A percentile compares a stretch with the other conserved stretches of the same genome.
Conservation (phyloP, 352 stramenopile genomes). For the Phytophthora chlamydospora region DNA sequence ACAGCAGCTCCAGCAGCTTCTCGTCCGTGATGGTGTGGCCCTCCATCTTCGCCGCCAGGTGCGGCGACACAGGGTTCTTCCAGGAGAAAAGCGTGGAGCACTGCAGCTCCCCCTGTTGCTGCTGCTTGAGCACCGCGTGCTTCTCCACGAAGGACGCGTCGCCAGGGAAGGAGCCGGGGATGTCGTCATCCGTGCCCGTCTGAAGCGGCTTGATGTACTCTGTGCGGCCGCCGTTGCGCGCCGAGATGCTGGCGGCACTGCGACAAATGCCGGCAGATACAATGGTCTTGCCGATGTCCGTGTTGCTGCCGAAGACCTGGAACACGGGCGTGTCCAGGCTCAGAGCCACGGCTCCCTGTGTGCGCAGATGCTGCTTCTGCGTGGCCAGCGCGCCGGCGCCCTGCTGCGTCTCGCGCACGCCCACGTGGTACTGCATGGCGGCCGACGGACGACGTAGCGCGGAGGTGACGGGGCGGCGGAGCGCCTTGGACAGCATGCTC, state of each 20-base stretch:
- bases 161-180: conserved; percentile 55
- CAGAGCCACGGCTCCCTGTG: conserved; percentile 50
- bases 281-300: conserved; percentile 97
- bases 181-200: conserved; percentile 83
- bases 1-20: conserved; percentile 80
- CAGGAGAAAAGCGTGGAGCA: conserved; percentile 93
- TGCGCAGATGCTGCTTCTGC: conserved; percentile 60
- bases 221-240: conserved; percentile 33
- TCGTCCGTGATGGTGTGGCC: conserved; percentile 88
- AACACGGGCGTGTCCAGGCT: conserved; percentile 78
- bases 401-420: conserved; percentile 42
- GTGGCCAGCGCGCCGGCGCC: conserved; percentile 38
- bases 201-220: conserved; percentile 98
- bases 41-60: conserved; percentile 92
- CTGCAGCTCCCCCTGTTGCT: conserved; percentile 34
- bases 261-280: conserved; percentile 93
- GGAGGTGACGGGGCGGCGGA: conserved; percentile 5
- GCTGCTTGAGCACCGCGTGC: conserved; percentile 33
- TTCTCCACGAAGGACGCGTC: conserved; percentile 89
- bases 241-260: conserved; percentile 48
- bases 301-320: conserved; percentile 97
- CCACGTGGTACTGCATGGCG: conserved; percentile 51
- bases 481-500: conserved; percentile 30
- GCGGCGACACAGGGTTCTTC: conserved; percentile 94
- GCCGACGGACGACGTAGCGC: conserved; percentile 2